Conservation (phyloP, 208 protist genomes). For the Polymyxa betae region DNA sequence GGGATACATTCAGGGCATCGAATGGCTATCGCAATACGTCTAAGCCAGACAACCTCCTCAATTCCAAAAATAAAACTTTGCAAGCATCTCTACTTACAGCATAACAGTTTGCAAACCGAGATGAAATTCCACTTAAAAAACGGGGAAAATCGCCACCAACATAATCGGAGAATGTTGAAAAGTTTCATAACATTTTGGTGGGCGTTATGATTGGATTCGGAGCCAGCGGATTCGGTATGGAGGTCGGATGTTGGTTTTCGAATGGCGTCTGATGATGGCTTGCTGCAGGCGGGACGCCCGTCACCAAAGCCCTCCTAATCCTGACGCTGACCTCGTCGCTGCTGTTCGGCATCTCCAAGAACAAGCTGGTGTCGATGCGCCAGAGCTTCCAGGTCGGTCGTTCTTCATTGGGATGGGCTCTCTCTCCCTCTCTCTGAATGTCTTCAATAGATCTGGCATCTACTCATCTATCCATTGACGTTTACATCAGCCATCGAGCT, state of each 20-base stretch:
- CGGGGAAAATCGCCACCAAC: neutral
- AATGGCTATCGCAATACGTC: constrained; percentile 65
- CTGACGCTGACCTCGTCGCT: neutral
- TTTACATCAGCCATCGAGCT: neutral
- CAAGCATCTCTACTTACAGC: neutral
- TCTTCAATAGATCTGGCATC: neutral
- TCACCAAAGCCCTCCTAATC: neutral
- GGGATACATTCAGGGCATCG: constrained; percentile 93
- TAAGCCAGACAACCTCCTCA: constrained; percentile 7
- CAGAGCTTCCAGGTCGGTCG: neutral
- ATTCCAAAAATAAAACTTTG: neutral
- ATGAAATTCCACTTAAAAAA: neutral
- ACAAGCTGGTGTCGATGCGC: neutral
- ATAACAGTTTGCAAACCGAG: neutral
- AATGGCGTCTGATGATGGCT: neutral
- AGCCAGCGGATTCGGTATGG: neutral
- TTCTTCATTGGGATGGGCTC: neutral
- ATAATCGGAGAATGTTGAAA: too few relatives aligned
- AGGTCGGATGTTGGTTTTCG: neutral
- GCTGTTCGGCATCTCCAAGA: neutral
- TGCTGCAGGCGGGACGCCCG: neutral
- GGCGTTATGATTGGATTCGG: neutral
- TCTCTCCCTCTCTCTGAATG: neutral
- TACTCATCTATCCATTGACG: neutral
- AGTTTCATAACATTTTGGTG: too few relatives aligned